phyloP scores from a whole-genome alignment of 2,329 filamentous ascomycete genomes.

The Raffaelea ambrosiae region DNA sequence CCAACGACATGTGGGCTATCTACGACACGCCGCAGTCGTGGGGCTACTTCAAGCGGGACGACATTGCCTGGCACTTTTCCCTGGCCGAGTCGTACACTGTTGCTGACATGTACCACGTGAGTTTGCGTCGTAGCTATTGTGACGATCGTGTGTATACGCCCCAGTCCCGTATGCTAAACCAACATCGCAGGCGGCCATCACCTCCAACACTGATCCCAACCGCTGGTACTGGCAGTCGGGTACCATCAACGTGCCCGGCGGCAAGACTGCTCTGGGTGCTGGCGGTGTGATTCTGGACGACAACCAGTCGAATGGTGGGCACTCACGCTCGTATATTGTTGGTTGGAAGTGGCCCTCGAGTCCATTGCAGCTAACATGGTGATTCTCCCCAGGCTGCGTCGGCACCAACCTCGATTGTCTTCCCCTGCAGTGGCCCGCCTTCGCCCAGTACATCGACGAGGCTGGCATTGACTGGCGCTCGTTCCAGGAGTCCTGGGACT shows the following conservation, averaged over 20 bases:
- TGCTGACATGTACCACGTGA: conserved; percentile 39
- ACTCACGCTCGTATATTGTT: neutral
- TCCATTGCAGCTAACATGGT: neutral
- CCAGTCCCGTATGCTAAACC: neutral
- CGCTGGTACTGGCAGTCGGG: conserved; percentile 28
- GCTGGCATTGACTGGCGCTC: conserved; percentile 41
- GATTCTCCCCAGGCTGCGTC: conserved; percentile 27
- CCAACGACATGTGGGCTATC: conserved; percentile 42
- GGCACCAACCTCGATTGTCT: conserved; percentile 37
- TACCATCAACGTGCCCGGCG: conserved; percentile 39
- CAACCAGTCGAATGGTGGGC: conserved; percentile 36
- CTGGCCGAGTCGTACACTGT: conserved; percentile 47
- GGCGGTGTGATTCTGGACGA: conserved; percentile 41
- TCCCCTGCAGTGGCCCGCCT: conserved; percentile 44
- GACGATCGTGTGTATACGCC: conserved; percentile 8
- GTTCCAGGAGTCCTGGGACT: conserved; percentile 36
- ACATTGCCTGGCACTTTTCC: conserved; percentile 44
- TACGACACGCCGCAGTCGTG: conserved; percentile 41
- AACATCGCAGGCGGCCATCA: conserved; percentile 28
- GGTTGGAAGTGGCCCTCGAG: conserved; percentile 9
- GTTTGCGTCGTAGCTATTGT: neutral
- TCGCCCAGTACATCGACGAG: conserved; percentile 38
- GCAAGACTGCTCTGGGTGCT: conserved; percentile 18
- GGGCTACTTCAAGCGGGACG: conserved; percentile 40
- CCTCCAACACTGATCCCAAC: conserved; percentile 42